A percentile compares a stretch with the other conserved stretches of the same genome.
Conservation (phyloP, 140 eudicot genomes). For the Erigeron philadelphicus region DNA sequence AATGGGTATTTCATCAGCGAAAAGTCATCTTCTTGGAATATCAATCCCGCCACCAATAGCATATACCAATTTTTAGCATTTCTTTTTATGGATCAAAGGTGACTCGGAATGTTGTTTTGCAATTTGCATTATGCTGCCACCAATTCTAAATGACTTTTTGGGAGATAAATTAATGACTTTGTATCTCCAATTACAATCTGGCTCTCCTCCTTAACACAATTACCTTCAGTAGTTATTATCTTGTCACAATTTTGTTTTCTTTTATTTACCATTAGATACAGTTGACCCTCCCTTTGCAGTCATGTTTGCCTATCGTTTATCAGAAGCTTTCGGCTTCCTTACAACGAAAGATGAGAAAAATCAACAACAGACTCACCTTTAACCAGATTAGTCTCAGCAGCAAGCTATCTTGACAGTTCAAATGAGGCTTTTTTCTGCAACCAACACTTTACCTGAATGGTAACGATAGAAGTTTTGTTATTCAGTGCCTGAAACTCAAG, state of each 20-base stretch:
- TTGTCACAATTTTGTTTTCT: conserved; percentile 5
- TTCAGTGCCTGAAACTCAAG: too few relatives aligned
- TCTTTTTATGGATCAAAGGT: conserved; percentile 25
- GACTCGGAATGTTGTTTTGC: conserved; percentile 35
- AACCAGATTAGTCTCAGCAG: conserved; percentile 88
- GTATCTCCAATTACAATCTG: conserved; percentile 9
- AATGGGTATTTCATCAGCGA: too few relatives aligned
- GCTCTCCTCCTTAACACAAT: conserved; percentile 20
- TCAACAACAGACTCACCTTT: conserved; percentile 47
- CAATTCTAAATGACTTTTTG: conserved; percentile 26
- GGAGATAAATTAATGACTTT: conserved; percentile 22
- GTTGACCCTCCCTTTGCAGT: background rate
- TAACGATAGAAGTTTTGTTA: too few relatives aligned
- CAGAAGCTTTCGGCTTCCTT: conserved; percentile 19
- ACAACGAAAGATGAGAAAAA: background rate
- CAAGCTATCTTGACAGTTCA: conserved; percentile 96
- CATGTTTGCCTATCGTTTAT: conserved; percentile 12
- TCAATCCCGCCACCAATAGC: too few relatives aligned
- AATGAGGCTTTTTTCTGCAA: conserved; percentile 95
- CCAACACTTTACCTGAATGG: too few relatives aligned
- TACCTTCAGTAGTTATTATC: conserved; percentile 10
- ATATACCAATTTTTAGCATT: conserved; percentile 1
- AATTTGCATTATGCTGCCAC: conserved; percentile 30
- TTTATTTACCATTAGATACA: background rate
- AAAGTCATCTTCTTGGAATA: too few relatives aligned